These are phyloP conservation scores for Phaeosphaeria sp. DNA, from an alignment of 2,329 filamentous ascomycete species.

Conservation along the genomic window DNA sequence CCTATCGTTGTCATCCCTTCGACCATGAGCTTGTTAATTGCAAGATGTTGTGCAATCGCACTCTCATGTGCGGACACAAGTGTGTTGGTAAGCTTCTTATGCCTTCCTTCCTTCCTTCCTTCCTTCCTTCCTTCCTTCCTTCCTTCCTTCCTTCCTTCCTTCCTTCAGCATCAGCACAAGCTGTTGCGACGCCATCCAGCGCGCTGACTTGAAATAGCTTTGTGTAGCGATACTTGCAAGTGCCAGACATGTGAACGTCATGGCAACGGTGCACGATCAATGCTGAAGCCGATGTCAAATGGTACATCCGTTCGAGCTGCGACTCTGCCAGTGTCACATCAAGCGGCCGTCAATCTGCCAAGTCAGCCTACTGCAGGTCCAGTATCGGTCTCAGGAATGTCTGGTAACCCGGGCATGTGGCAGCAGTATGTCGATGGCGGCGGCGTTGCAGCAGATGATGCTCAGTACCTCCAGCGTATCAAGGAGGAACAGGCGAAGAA, in stretches of 20 bases:
- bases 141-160: not conserved
- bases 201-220: not conserved
- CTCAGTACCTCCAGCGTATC: slow-evolving; percentile 14
- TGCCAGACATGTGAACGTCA: slow-evolving; percentile 37
- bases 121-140: too few relatives aligned
- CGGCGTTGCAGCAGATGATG: slow-evolving; percentile 27
- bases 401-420: slow-evolving; percentile 12
- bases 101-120: too few relatives aligned
- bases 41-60: slow-evolving; percentile 30
- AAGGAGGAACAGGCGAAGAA: slow-evolving; percentile 21
- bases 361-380: slow-evolving; percentile 3
- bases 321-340: not conserved
- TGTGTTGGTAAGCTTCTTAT: slow-evolving; percentile 19
- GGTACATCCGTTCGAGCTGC: not conserved
- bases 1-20: slow-evolving; percentile 46
- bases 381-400: not conserved
- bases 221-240: slow-evolving; percentile 40
- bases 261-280: slow-evolving; percentile 28
- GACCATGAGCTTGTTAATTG: slow-evolving; percentile 40
- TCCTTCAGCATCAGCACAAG: not conserved
- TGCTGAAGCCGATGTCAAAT: slow-evolving; percentile 30
- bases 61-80: slow-evolving; percentile 36
- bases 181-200: not conserved
- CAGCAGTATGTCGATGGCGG: slow-evolving; percentile 14
- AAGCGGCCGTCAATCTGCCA: too few relatives aligned